These are phyloP conservation scores for Yamadazyma jaroonii DNA, from an alignment of 1,139 yeast genomes.

Conservation along the genomic window DNA sequence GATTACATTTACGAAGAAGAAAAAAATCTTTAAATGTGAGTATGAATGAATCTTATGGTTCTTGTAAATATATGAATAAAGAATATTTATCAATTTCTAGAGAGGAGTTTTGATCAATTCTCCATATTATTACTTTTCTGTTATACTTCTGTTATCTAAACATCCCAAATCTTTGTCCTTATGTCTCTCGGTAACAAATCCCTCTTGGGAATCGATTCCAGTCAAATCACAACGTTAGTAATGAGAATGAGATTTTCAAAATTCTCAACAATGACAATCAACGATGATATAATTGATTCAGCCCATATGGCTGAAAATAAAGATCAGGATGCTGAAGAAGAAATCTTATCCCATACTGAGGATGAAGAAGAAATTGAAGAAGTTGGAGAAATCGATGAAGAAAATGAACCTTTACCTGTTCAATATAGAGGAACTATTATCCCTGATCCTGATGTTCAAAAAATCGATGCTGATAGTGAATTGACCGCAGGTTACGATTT, in stretches of 20 bases:
- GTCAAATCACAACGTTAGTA: too few relatives aligned
- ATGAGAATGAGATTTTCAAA: too few relatives aligned
- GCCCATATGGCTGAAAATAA: conserved; percentile 1
- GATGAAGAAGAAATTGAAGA: conserved; percentile 19
- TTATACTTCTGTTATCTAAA: too few relatives aligned
- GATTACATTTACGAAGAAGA: conserved; percentile 55
- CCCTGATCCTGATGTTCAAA: conserved; percentile 51
- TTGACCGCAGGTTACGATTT: conserved; percentile 59
- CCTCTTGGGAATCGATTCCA: too few relatives aligned
- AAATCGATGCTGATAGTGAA: conserved; percentile 51
- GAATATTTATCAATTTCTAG: conserved; percentile 1
- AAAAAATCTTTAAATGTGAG: conserved; percentile 32
- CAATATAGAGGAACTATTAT: conserved; percentile 49
- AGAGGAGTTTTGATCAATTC: background rate
- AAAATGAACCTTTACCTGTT: conserved; percentile 33
- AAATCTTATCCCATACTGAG: conserved; percentile 17
- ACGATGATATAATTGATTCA: conserved; percentile 1
- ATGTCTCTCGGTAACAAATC: too few relatives aligned
- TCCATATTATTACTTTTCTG: too few relatives aligned
- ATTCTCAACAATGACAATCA: background rate
- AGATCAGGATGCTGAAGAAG: conserved; percentile 6
- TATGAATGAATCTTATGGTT: conserved; percentile 1
- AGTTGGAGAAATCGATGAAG: conserved; percentile 18
- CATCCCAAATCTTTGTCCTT: too few relatives aligned
- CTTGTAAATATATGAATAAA: conserved; percentile 9